phyloP scores from a whole-genome alignment of 1,284 basidiomycete genomes.

The Melampsora abietis-canadensis region DNA sequence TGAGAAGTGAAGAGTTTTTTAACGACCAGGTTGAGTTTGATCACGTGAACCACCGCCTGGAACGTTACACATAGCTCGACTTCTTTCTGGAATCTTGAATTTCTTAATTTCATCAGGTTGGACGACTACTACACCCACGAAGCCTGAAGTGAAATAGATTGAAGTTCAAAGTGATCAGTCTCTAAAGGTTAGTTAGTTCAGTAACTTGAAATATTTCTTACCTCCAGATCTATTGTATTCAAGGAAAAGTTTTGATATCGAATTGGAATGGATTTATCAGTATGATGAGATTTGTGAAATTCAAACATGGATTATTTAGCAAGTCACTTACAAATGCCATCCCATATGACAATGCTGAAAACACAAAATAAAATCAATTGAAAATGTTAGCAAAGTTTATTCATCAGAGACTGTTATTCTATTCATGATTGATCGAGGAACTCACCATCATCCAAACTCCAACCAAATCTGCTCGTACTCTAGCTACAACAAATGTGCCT shows the following conservation, averaged over 20 bases:
- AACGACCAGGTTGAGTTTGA: conserved; percentile 2
- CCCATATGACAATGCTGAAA: conserved; percentile 40
- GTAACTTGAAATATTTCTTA: not conserved
- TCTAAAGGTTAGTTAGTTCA: not conserved
- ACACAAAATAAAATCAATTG: not conserved
- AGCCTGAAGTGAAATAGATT: conserved; percentile 4
- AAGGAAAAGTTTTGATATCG: not conserved
- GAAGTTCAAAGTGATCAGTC: not conserved
- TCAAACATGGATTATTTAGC: not conserved
- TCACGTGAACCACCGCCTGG: not conserved
- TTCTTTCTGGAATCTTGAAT: conserved; percentile 16
- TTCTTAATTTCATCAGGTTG: conserved; percentile 20
- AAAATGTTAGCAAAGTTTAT: not conserved
- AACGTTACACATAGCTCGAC: conserved; percentile 13
- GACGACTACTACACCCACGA: conserved; percentile 25
- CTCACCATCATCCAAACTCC: conserved; percentile 41
- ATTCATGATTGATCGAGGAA: not conserved
- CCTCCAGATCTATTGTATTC: not conserved
- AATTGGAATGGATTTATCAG: not conserved
- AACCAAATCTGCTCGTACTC: conserved; percentile 31
- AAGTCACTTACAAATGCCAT: conserved; percentile 35
- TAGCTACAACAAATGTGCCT: conserved; percentile 15
- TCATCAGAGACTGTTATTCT: not conserved
- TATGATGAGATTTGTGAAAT: too few relatives aligned
- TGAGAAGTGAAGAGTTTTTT: not conserved